These are phyloP conservation scores for Bassia scoparia DNA, from an alignment of 148 eudicot genomes.

Conservation along the genomic window DNA sequence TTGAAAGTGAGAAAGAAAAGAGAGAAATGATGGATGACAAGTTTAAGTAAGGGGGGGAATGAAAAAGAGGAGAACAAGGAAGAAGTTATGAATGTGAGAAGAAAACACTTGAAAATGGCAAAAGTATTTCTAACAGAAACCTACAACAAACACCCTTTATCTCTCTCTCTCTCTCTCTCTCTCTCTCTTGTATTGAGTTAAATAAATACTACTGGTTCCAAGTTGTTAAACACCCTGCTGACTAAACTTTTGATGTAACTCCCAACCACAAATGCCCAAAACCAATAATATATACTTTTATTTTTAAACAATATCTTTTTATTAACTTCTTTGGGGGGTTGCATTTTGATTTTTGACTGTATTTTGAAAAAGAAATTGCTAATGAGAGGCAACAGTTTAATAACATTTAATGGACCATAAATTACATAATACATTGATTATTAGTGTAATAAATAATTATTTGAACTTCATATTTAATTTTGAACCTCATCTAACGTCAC, in stretches of 20 bases:
- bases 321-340: too few species aligned
- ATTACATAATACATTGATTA: too few species aligned
- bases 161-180: not conserved
- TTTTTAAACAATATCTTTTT: too few species aligned
- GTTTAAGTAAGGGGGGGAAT: constrained; percentile 2
- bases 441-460: too few species aligned
- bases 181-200: constrained; percentile 11
- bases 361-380: too few species aligned
- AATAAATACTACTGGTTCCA: constrained; percentile 26
- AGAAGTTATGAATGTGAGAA: constrained; percentile 23
- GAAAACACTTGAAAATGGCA: constrained; percentile 31
- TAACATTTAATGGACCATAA: too few species aligned
- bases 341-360: too few species aligned
- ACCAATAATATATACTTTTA: not conserved
- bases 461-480: too few species aligned
- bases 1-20: constrained; percentile 14
- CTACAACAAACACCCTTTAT: constrained; percentile 12
- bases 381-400: too few species aligned
- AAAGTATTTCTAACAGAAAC: constrained; percentile 35
- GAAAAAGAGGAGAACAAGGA: not conserved
- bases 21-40: constrained; percentile 20
- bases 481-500: too few species aligned
- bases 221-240: constrained; percentile 38
- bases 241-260: constrained; percentile 24
- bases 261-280: not conserved